Evolutionary conservation across 495 filamentous ascomycete species (phyloP).

Genomic region (Trypethelium eluteriae): DNA sequence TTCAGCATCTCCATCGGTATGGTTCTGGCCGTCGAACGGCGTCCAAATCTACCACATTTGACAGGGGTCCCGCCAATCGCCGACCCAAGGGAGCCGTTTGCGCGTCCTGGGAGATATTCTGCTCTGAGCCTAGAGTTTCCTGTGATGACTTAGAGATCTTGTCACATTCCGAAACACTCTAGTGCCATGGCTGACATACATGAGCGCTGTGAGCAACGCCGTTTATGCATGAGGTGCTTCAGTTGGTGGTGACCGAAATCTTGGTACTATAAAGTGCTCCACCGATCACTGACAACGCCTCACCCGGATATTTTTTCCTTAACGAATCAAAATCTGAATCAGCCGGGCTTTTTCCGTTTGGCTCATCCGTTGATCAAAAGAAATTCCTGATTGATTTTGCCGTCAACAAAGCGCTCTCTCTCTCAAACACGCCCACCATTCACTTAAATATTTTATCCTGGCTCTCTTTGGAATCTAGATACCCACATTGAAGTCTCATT

Average conservation of each 20-base stretch:
- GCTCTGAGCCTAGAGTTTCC: not conserved
- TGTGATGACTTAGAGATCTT: not conserved
- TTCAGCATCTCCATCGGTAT: not conserved
- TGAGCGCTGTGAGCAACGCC: not conserved
- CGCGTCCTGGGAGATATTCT: not conserved
- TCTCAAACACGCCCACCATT: not conserved
- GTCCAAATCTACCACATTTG: not conserved
- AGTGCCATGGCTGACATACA: not conserved
- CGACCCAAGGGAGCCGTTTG: not conserved
- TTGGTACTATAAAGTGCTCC: not conserved
- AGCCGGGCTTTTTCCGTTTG: not conserved
- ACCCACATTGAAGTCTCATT: not conserved
- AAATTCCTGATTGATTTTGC: not conserved
- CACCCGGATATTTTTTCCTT: not conserved
- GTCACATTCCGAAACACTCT: slow-evolving; percentile 4
- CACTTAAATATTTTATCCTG: not conserved
- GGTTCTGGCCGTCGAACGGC: not conserved
- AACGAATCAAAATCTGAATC: not conserved
- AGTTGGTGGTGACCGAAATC: not conserved
- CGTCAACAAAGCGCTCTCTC: not conserved
- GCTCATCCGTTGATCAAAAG: not conserved
- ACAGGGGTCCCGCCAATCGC: not conserved
- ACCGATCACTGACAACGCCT: not conserved
- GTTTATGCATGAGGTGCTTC: not conserved
- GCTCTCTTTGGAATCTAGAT: not conserved